Base-by-base conservation (phyloP, 257 asterid species). In the Linaria vulgaris region DNA sequence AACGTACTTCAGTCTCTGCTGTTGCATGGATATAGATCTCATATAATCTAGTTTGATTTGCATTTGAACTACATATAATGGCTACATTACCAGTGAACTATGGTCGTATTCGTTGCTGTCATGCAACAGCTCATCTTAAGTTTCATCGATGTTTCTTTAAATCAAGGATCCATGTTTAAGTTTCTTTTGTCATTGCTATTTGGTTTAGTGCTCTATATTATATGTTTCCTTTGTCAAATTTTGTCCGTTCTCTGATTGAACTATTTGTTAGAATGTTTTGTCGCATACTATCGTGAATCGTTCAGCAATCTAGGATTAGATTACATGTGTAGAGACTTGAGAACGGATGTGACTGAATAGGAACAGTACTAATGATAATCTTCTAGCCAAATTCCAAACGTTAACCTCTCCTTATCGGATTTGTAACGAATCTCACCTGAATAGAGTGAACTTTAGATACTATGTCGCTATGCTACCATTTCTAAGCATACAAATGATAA, bases 1-100 rank as follows among this genome's bases (percentile, higher is more conserved):
- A 59, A 72, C 74, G 71, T 73, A 49, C n/a, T 55, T 41, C 19
- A 55, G 9, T 41, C 25, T 52, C 49, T 9, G 4, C 51, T 56
- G 25, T 47, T 68, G 54, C 54, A 4, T 47, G 61, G 62, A 69
- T 69, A 44, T 52, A 58, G 41, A 47, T 56, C 51, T 31, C 38
- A 16, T 52, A 15, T 44, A 25, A 11, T 37, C 56, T 23, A 7
- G 12, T 38, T 24, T 9, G 61, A 37, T 9, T 56, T 1, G 19
- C 24, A n/a, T 22, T 37, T 15, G 13, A 20, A 52, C 61, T 1
- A 30, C 64, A 27, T 56, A 56, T 63, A 57, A 12, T 39, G 21
- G 23, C 59, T 34, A 48, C 37, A 12, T 46, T 19, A 57, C 51
- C 15, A 31, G 21, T 51, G 31, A 51, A 63, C 38, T 49, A 7